Percentiles rank a stretch among this genome's conserved stretches.
phyloP scores from a whole-genome alignment of 2,329 filamentous ascomycete species.

The Penicillium sp. region DNA sequence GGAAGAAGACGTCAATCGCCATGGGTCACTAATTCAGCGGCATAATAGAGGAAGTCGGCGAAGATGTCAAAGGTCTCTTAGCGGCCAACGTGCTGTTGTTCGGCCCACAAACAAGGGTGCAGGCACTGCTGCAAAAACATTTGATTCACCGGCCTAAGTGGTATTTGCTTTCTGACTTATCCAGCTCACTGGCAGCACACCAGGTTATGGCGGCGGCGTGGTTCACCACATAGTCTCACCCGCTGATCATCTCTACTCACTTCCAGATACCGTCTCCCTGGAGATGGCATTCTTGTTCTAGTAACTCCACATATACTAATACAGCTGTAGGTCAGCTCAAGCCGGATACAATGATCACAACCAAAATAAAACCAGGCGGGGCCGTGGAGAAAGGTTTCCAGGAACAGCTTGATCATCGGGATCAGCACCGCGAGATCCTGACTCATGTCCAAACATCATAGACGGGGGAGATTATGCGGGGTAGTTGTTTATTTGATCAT shows the following conservation, averaged over 20 bases:
- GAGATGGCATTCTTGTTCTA: background rate
- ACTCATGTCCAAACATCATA: background rate
- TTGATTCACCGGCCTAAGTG: too few species aligned
- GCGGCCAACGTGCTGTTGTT: slow-evolving; percentile 57
- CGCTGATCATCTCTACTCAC: too few species aligned
- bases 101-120: slow-evolving; percentile 46
- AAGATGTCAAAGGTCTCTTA: slow-evolving; percentile 45
- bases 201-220: too few species aligned
- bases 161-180: too few species aligned
- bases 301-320: slow-evolving; percentile 9
- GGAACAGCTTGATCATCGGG: background rate
- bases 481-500: background rate
- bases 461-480: background rate
- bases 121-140: too few species aligned
- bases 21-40: slow-evolving; percentile 66
- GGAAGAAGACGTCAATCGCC: slow-evolving; percentile 56
- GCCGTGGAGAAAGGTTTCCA: slow-evolving; percentile 49
- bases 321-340: slow-evolving; percentile 48
- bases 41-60: slow-evolving; percentile 56
- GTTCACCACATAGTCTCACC: too few species aligned
- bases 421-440: background rate
- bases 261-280: too few species aligned
- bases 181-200: too few species aligned
- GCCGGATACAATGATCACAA: slow-evolving; percentile 60
- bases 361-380: slow-evolving; percentile 55